Evolutionary conservation across 2,329 filamentous ascomycete genomes (phyloP), one percentile per base, ranked within the genome.

Genomic region (Fusarium austroafricanum): DNA sequence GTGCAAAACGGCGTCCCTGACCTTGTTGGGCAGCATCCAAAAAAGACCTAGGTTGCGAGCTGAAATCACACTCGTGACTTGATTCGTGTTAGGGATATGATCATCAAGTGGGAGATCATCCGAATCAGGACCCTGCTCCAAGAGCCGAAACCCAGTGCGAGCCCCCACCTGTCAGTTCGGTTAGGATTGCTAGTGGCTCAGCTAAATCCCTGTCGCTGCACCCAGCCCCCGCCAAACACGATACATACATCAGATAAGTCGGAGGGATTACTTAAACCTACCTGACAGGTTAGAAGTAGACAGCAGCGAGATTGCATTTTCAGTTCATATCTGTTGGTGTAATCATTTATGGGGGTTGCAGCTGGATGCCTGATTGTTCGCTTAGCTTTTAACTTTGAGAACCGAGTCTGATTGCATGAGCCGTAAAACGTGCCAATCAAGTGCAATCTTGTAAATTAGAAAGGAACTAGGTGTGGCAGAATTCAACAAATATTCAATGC

Each of bases 161-260:
- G 37, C 47, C 42, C 61, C 67, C 67, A 58, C 67, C 67, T 70
- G 62, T 68, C 67, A 70, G 57, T 68, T 68, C 57, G 67, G 67
- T 56, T 70, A 46, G 44, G 67, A 68, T 65, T 64, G 56, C 63
- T 70, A 70, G 67, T 62, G 51, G 56, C 39, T 54, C 60, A 56
- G 42, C 55, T 62, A 31, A 18, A 69, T 55, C 66, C 65, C 62
- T 69, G 33, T 46, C 47, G 37, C 39, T 43, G 31, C 49, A 61
- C 39, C 31, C 44, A n/a, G 42, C 28, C 20, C 35, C 26, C 60
- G 47, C 37, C 55, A 51, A 51, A 23, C 35, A 26, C 43, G 43
- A 53, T 54, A 58, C 52, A 67, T 47, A 49, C 39, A 35, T 52
- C 37, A 49, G 49, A 33, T 61, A 51, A 56, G 23, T 52, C 49